Base-by-base conservation (phyloP, 2,329 filamentous ascomycete genomes). In the Sporothrix schenckii region DNA sequence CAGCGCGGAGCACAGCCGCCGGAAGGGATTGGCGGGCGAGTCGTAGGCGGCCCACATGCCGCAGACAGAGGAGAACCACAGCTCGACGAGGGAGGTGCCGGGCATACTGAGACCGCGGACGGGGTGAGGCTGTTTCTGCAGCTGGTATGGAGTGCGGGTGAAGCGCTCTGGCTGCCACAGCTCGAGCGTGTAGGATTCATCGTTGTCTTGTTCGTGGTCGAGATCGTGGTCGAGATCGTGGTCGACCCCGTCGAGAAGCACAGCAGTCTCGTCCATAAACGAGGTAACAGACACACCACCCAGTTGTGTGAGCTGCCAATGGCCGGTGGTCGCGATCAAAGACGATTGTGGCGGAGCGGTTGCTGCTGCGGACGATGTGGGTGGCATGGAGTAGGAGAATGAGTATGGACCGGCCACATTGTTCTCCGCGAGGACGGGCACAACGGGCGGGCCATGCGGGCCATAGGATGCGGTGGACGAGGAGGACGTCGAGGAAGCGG, bases 41-140 rank as follows among this genome's bases (percentile, higher is more conserved):
- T 82, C 80, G 41, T 80, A 81, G 5, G 78, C 80, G 0, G 80
- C 81, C 80, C 80, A 82, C 16, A 78, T 75, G 0, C 80, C 76
- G 52, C 80, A 82, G 7, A 82, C 80, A 16, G 80, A 76, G 0
- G 78, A 76, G 68, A 82, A 82, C 80, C 80, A 82, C 49, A 78
- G 74, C 56, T 77, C 73, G 27, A 82, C 79, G 11, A 82, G 76
- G 0, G 79, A 75, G 0, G 78, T 67, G 21, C 68, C 63, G 3
- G 72, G 70, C 16, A 69, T 27, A 1, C 61, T 50, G 4, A 74
- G 69, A 0, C 56, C 52, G 9, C 70, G 67, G 39, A 49, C 24
- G 41, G 65, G 68, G 7, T 52, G 53, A 7, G 61, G 60, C 4
- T 13, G 27, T 6, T 66, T n/a, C 6, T 66, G 27, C n/a, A 34